A percentile compares a stretch with the other conserved stretches of the same genome.
Evolutionary conservation across 2,329 filamentous ascomycete genomes (phyloP).

Genomic region (Fusarium sp.): DNA sequence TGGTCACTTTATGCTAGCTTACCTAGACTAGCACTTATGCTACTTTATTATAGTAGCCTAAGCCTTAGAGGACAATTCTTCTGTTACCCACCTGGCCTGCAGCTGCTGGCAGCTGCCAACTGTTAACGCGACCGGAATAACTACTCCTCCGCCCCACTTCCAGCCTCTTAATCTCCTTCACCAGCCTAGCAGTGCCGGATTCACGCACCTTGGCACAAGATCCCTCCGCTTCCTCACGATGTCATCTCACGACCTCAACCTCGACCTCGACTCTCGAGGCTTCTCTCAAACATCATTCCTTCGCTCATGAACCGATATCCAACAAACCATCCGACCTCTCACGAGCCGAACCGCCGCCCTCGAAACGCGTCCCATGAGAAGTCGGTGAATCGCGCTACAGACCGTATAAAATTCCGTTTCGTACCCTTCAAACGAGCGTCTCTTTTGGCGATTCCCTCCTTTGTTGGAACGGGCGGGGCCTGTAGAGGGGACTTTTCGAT

Average conservation of each 20-base stretch:
- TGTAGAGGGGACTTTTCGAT: slow-evolving; percentile 17
- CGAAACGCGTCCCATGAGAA: slow-evolving; percentile 5
- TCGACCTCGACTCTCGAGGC: not conserved
- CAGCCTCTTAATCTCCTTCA: slow-evolving; percentile 1
- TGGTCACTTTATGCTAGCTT: no score
- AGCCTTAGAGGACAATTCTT: no score
- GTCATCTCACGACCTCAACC: not conserved
- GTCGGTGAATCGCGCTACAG: slow-evolving; percentile 20
- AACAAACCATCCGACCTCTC: not conserved
- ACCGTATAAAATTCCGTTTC: slow-evolving; percentile 25
- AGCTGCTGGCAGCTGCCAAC: not conserved
- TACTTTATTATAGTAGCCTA: no score
- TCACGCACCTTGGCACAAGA: not conserved
- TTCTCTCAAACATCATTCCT: not conserved
- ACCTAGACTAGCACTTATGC: no score
- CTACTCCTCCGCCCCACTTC: not conserved
- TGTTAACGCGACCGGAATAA: not conserved
- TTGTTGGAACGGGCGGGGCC: slow-evolving; percentile 24
- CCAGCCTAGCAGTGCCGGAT: not conserved
- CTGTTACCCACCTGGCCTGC: no score
- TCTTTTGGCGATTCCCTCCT: not conserved
- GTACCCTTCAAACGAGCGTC: slow-evolving; percentile 17
- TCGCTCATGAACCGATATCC: not conserved
- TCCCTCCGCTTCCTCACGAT: not conserved
- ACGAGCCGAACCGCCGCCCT: not conserved